phyloP scores from a whole-genome alignment of 768 basidiomycete genomes.

The Collybia sordida region DNA sequence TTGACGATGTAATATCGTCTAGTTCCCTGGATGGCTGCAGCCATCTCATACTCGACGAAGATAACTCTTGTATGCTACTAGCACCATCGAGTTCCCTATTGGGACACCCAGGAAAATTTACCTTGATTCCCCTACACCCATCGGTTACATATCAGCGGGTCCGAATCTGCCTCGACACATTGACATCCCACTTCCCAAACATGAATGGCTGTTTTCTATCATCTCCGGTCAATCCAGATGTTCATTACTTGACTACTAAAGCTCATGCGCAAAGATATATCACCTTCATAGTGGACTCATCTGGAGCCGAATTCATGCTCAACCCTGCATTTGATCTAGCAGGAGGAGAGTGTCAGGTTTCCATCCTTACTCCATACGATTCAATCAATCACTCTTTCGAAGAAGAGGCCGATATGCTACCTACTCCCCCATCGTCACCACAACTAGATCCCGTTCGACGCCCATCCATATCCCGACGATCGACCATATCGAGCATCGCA shows the following conservation, averaged over 20 bases:
- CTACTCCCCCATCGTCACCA: slow-evolving; percentile 39
- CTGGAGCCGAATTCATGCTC: slow-evolving; percentile 19
- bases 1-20: slow-evolving; percentile 12
- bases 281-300: not conserved
- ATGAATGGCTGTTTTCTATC: slow-evolving; percentile 15
- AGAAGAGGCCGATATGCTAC: slow-evolving; percentile 18
- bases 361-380: slow-evolving; percentile 30
- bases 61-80: not conserved
- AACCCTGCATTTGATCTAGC: slow-evolving; percentile 23
- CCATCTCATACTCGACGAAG: not conserved
- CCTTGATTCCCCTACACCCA: not conserved
- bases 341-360: slow-evolving; percentile 25
- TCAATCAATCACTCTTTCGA: slow-evolving; percentile 13
- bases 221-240: slow-evolving; percentile 8
- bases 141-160: not conserved
- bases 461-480: not conserved
- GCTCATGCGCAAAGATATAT: slow-evolving; percentile 1
- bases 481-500: not conserved
- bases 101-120: not conserved
- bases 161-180: slow-evolving; percentile 1
- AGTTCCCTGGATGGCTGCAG: not conserved
- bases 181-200: slow-evolving; percentile 8
- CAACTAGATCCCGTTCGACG: slow-evolving; percentile 18
- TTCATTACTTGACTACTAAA: slow-evolving; percentile 12
- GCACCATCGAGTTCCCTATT: not conserved